These are phyloP conservation scores for Tuber magnatum DNA, from an alignment of 495 filamentous ascomycete genomes.

Conservation along the genomic window DNA sequence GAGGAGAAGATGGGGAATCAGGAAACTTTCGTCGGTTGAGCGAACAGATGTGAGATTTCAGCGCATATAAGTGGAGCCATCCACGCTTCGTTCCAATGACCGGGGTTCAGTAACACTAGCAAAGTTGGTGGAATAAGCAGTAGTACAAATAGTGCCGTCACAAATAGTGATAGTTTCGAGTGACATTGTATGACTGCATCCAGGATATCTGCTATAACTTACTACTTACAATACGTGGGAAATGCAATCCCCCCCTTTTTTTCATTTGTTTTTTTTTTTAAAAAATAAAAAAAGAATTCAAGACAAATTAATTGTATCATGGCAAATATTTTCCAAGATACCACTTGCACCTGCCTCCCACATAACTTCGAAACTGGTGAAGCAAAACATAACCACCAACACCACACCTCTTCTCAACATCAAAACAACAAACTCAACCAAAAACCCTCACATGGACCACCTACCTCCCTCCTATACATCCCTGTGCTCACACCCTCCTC, in stretches of 20 bases:
- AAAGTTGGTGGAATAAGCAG: neutral
- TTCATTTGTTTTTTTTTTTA: too few relatives aligned
- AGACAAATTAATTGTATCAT: neutral
- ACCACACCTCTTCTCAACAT: neutral
- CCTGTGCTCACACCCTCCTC: neutral
- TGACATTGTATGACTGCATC: neutral
- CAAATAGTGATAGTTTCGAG: neutral
- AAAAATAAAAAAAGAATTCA: too few relatives aligned
- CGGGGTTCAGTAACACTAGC: neutral
- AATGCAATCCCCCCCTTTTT: neutral
- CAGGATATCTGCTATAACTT: too few relatives aligned
- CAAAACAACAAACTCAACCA: neutral
- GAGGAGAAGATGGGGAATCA: too few relatives aligned
- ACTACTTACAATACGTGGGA: neutral
- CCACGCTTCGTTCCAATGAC: neutral
- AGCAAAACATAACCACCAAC: neutral
- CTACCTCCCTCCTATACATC: neutral
- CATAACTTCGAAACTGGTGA: too few relatives aligned
- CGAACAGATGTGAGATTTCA: too few relatives aligned
- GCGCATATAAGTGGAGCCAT: neutral
- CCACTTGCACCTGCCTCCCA: too few relatives aligned
- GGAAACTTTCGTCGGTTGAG: too few relatives aligned
- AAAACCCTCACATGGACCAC: neutral
- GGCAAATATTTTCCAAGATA: neutral
- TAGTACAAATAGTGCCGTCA: too few relatives aligned